Percentiles rank a stretch among this genome's conserved stretches.
These are phyloP conservation scores for Talaromyces sp. DNA, from an alignment of 2,329 filamentous ascomycete genomes.

Conservation along the genomic window DNA sequence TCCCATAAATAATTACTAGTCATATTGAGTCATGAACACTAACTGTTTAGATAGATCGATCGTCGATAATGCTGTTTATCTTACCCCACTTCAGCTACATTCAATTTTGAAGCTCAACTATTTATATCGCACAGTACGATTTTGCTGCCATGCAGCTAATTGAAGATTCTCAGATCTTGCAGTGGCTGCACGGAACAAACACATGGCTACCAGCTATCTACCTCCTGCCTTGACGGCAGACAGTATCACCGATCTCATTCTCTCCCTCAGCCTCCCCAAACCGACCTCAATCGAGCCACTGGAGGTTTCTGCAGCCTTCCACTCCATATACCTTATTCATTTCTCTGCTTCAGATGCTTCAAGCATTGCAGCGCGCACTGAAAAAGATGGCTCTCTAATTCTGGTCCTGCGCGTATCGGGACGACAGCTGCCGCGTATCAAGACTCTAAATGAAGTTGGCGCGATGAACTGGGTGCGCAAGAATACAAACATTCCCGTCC, in stretches of 20 bases:
- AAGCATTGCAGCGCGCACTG: background rate
- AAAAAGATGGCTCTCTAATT: background rate
- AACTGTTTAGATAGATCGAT: background rate
- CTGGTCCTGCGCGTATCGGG: conserved; percentile 37
- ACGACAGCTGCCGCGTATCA: conserved; percentile 34
- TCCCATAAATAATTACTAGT: background rate
- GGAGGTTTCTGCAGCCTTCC: conserved; percentile 15
- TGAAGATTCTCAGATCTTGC: background rate
- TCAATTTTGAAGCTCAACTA: background rate
- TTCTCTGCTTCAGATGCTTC: conserved; percentile 1
- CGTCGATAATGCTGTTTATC: background rate
- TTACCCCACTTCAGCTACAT: background rate
- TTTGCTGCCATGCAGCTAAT: background rate
- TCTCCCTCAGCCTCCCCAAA: conserved; percentile 3
- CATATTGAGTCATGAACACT: background rate
- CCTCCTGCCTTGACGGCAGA: conserved; percentile 9
- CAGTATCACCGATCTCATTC: conserved; percentile 2
- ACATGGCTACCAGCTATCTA: conserved; percentile 11
- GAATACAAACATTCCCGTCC: conserved; percentile 37
- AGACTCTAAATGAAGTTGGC: conserved; percentile 39
- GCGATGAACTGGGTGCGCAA: conserved; percentile 34
- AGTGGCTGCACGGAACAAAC: background rate
- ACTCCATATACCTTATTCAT: conserved; percentile 17
- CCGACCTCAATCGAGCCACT: conserved; percentile 12
- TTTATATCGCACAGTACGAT: background rate